These are phyloP conservation scores for Physaria fendleri DNA, from an alignment of 345 rosid species.

Conservation along the genomic window DNA sequence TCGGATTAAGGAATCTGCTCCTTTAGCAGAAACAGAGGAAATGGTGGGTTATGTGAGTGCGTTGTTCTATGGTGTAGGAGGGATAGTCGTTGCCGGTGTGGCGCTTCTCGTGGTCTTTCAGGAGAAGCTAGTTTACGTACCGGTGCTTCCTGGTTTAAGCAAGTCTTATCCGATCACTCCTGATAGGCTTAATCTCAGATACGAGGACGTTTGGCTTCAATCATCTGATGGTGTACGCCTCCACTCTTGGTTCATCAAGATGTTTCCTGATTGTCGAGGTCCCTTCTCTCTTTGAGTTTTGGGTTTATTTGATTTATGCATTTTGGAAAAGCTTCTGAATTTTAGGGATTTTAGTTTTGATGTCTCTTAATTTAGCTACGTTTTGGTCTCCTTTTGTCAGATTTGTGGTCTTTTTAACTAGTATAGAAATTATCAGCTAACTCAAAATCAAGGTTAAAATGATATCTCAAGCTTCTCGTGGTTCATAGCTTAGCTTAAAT, in stretches of 20 bases:
- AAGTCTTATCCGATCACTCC: constrained; percentile 83
- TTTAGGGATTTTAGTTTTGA: constrained; percentile 7
- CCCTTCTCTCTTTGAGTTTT: neutral
- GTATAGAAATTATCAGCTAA: neutral
- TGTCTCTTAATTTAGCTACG: neutral
- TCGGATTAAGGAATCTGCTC: neutral
- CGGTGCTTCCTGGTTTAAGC: constrained; percentile 86
- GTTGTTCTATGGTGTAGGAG: constrained; percentile 83
- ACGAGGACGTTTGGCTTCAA: constrained; percentile 94
- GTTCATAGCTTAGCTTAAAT: constrained; percentile 9
- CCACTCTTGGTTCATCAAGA: constrained; percentile 94
- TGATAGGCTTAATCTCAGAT: constrained; percentile 63
- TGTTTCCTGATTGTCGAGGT: constrained; percentile 81
- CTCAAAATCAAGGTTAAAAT: neutral
- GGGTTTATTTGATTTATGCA: constrained; percentile 23
- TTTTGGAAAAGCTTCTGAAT: neutral
- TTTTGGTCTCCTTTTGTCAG: neutral
- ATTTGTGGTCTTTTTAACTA: constrained; percentile 5
- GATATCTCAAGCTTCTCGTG: neutral
- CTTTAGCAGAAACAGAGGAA: neutral
- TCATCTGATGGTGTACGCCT: constrained; percentile 90
- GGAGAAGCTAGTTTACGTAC: constrained; percentile 92
- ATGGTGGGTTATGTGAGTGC: constrained; percentile 77
- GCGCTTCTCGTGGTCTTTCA: constrained; percentile 91
- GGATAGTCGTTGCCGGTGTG: constrained; percentile 80